Base-by-base conservation (phyloP, 345 rosid species). In the Eucalyptus viminalis region DNA sequence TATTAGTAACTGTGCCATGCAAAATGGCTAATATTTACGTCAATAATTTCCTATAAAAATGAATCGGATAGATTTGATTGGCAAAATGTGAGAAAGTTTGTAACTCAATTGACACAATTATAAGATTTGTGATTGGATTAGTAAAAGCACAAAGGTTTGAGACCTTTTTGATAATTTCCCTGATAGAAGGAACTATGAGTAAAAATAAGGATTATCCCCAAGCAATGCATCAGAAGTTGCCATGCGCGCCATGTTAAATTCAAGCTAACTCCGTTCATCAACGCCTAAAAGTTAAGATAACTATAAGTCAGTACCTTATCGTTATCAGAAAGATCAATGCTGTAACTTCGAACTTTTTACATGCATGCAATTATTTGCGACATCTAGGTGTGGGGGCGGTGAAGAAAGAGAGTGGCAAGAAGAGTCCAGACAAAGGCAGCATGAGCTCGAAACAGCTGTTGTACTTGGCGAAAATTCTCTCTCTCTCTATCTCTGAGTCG, bases 21-120 rank as follows among this genome's bases (percentile, higher is more conserved):
- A 56, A 24, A 19, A 9, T 2, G 6, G 1, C 1, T 2, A 13
- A 22, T 56, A 11, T 24, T 6, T 11, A 56, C 0, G 0, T 56
- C 1, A 10, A 10, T 22, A 22, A 56, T 56, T 56, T 56, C 3
- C 2, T 22, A 10, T 56, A 1, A 56, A 56, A 56, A 56, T 56
- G 12, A 1, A 56, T 2, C 0, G 3, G 3, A 56, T 56, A 24
- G 2, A 24, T 3, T 56, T 0, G 10, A 24, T 56, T 56, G 14
- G 11, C 0, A 56, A 56, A 56, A 56, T 56, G 62, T 56, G 29
- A 56, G 3, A 24, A 10, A 22, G 3, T 24, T 56, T 56, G 6
- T 56, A 25, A 24, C 29, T 56, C 6, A 56, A 24, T 56, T 56
- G 29, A 2, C 2, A 56, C 13, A 11, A 56, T 56, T 22, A 56